Evolutionary conservation across 116 monocot species (phyloP).

Genomic region (Trichopus zeylanicus): DNA sequence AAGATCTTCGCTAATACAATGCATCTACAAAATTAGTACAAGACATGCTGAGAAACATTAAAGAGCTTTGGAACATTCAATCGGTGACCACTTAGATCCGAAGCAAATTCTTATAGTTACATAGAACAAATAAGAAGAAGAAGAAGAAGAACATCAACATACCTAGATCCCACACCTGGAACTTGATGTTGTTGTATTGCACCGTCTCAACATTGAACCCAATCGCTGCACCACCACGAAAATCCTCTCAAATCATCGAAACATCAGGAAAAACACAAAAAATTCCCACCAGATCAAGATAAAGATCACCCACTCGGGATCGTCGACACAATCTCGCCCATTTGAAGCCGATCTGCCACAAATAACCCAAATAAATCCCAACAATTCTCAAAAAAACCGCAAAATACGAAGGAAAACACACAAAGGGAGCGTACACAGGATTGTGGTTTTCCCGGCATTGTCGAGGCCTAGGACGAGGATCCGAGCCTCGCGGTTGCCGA

Average conservation of each 20-base stretch:
- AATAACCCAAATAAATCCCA: slow-evolving; percentile 12
- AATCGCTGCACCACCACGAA: slow-evolving; percentile 49
- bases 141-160: slow-evolving; percentile 2
- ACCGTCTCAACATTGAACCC: slow-evolving; percentile 97
- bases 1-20: too few relatives aligned
- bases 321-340: slow-evolving; percentile 96
- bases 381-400: not conserved
- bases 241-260: slow-evolving; percentile 1
- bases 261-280: not conserved
- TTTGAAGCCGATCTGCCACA: slow-evolving; percentile 83
- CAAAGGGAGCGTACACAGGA: slow-evolving; percentile 42
- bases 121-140: not conserved
- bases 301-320: slow-evolving; percentile 63
- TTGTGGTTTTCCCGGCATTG: slow-evolving; percentile 99
- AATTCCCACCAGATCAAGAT: not conserved
- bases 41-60: too few relatives aligned
- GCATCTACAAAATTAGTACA: too few relatives aligned
- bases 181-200: slow-evolving; percentile 90
- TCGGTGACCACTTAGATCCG: not conserved
- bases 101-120: not conserved
- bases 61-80: too few relatives aligned
- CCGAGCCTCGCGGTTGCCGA: slow-evolving; percentile 91
- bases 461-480: slow-evolving; percentile 99
- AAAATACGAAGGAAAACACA: not conserved
- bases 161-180: slow-evolving; percentile 99